Base-by-base conservation (phyloP, 495 filamentous ascomycete species). In the Penicillium robsamsonii region DNA sequence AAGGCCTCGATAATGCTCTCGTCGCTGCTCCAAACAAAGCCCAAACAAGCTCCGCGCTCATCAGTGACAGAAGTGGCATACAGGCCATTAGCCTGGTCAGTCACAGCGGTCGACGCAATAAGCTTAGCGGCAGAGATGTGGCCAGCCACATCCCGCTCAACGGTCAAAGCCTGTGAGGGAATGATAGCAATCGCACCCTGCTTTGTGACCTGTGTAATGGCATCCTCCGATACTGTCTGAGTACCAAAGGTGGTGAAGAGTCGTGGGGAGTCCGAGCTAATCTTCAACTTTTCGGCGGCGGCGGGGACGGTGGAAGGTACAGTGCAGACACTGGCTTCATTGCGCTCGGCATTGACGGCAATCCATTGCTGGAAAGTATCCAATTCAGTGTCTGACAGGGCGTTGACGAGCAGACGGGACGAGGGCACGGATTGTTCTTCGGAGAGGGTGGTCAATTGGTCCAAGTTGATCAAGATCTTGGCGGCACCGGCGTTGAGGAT, bases 1-100 rank as follows among this genome's bases (percentile, higher is more conserved):
- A 98, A 67, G 22, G 91, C 92, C 72, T 92, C 92, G 11, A 84
- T 77, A 13, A 98, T 84, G 67, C 92, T 97, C 72, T 96, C 90
- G 59, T 86, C 81, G 55, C 86, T 96, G 68, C 91, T 96, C 79
- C 96, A 98, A 3, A 97, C 94, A 54, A 97, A 67, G 0, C 94
- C 94, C 13, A 98, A 77, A 20, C 88, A 90, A 2, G 86, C 72
- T 0, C 92, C 94, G n/a, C 86, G 76, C 72, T 96, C 92, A 70
- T 97, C 91, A 15, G 86, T 87, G 3, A 98, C 94, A 6, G 95
- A 76, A 0, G 94, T 97, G 2, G 92, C 87, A 56, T 93, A 82
- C 9, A 98, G 74, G 6, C 89, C 86, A 67, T 96, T 96, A n/a
- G 79, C 63, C 33, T 91, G 80, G 66, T 97, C 93, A n/a, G 87